Percentiles rank a stretch among this genome's conserved stretches.
phyloP scores from a whole-genome alignment of 495 filamentous ascomycete species.

The Penicillium psychrofluorescens region DNA sequence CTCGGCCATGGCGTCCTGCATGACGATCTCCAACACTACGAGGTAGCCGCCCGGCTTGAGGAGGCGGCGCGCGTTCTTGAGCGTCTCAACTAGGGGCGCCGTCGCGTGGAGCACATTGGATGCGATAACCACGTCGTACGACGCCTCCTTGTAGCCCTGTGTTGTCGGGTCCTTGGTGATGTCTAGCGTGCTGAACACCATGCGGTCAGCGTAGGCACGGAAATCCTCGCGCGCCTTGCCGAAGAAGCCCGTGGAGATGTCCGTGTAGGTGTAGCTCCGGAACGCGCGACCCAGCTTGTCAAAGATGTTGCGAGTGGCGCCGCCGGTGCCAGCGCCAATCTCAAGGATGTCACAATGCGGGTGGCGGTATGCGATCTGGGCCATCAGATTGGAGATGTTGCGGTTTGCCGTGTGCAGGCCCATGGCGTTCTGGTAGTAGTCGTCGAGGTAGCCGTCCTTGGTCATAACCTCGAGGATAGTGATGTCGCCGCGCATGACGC shows the following conservation, averaged over 20 bases:
- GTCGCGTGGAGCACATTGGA: slow-evolving; percentile 20
- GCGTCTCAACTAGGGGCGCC: slow-evolving; percentile 12
- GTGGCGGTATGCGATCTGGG: slow-evolving; percentile 27
- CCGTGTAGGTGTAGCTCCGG: slow-evolving; percentile 43
- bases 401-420: slow-evolving; percentile 10
- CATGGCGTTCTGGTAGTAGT: slow-evolving; percentile 26
- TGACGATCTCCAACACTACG: slow-evolving; percentile 38
- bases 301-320: slow-evolving; percentile 29
- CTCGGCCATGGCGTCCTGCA: slow-evolving; percentile 18
- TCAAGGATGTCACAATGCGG: slow-evolving; percentile 24
- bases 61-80: slow-evolving; percentile 22
- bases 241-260: slow-evolving; percentile 41
- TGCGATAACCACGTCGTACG: slow-evolving; percentile 43
- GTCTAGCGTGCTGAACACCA: slow-evolving; percentile 42
- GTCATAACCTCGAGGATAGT: slow-evolving; percentile 36
- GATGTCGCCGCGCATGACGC: slow-evolving; percentile 28
- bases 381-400: slow-evolving; percentile 9
- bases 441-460: slow-evolving; percentile 26
- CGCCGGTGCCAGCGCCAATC: slow-evolving; percentile 35
- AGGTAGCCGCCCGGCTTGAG: slow-evolving; percentile 50
- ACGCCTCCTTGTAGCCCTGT: slow-evolving; percentile 35
- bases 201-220: slow-evolving; percentile 10
- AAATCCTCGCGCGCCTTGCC: slow-evolving; percentile 14
- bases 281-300: slow-evolving; percentile 5
- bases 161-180: slow-evolving; percentile 24